phyloP scores from a whole-genome alignment of 192 early-diverging fungal genomes.

The Linderina pennispora region DNA sequence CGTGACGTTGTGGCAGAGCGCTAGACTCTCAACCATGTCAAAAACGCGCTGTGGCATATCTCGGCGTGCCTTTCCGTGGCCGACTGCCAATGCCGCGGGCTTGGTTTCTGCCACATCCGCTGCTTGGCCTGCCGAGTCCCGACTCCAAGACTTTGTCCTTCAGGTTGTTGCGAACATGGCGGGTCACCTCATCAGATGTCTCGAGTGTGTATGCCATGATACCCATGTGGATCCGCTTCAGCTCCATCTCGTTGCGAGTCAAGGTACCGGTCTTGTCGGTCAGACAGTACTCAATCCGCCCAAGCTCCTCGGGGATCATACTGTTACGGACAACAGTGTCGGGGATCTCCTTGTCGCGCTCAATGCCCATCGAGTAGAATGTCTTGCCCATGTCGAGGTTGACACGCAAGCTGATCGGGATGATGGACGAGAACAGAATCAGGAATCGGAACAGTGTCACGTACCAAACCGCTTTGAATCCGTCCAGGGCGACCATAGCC shows the following conservation, averaged over 20 bases:
- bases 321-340: constrained; percentile 88
- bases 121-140: not conserved
- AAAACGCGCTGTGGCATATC: constrained; percentile 80
- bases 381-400: constrained; percentile 97
- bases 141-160: constrained; percentile 9
- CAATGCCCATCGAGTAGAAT: constrained; percentile 85
- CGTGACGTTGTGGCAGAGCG: constrained; percentile 86
- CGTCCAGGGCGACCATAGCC: constrained; percentile 82
- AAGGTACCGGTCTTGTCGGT: constrained; percentile 96
- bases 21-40: constrained; percentile 85
- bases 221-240: constrained; percentile 92
- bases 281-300: constrained; percentile 86
- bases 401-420: constrained; percentile 91
- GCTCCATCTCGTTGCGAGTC: constrained; percentile 96
- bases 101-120: not conserved
- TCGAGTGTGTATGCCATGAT: constrained; percentile 88
- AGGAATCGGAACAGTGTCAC: constrained; percentile 89
- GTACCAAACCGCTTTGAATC: constrained; percentile 87
- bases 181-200: constrained; percentile 82
- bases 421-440: constrained; percentile 93
- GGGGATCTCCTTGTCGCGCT: constrained; percentile 75
- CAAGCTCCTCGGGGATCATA: constrained; percentile 94
- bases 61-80: constrained; percentile 57
- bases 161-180: constrained; percentile 53
- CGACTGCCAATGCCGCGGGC: constrained; percentile 4